Evolutionary conservation across 2,329 filamentous ascomycete genomes (phyloP), one percentile per base, ranked within the genome.

Genomic region (Dendryphion nanum): DNA sequence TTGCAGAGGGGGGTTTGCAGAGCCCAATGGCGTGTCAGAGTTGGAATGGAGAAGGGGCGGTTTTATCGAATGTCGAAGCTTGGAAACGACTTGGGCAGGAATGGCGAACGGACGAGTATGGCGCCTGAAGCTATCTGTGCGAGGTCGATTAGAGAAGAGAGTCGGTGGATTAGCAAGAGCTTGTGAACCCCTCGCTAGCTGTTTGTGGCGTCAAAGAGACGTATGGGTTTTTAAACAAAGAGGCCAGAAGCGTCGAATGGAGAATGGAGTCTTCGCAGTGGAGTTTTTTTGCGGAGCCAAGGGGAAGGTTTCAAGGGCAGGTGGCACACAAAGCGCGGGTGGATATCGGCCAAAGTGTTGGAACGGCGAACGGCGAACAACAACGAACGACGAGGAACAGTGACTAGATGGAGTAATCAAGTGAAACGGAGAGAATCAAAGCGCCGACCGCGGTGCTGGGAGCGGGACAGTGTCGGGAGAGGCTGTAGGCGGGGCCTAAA

Each of bases 241-340:
- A 34, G 58, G 55, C 59, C 54, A 64, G 59, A 64, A 57, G 42
- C 45, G 53, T 62, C 58, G 56, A 38, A 43, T 47, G 31, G 23
- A n/a, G 23, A 26, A n/a, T 8, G 23, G 8, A n/a, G 23, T n/a
- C 23, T 26, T 26, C n/a, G 23, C 23, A 26, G n/a, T 26, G 23
- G 23, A 26, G 23, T 8, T 8, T 8, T 35, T 46, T 42, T 51
- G 50, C 49, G 48, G 52, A 48, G 51, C 51, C 49, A 47, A 40
- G 39, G 33, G 34, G 35, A 41, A 41, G 38, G 18, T 21, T 26
- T 12, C 21, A 30, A 30, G 37, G 23, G 12, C 8, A 38, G 20
- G n/a, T n/a, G 34, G 30, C 15, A 29, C 31, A 52, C 48, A 56
- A 53, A 55, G 45, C 37, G 26, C 31, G 29, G 41, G 55, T 56